Base-by-base conservation (phyloP, 371 early-diverging fungal genomes). In the Dentiscutata heterogama region DNA sequence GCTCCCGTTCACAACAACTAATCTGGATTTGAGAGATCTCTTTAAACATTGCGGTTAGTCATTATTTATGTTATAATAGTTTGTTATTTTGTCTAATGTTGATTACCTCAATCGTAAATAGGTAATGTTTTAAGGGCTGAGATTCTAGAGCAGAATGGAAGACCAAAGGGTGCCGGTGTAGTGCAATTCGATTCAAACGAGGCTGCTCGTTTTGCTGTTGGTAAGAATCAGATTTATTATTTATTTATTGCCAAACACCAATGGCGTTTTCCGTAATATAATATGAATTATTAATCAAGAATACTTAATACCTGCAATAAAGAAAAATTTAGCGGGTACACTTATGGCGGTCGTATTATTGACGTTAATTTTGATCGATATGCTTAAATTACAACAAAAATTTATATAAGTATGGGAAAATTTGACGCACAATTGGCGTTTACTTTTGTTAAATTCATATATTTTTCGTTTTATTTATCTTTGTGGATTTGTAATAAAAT, bases 1-100 rank as follows among this genome's bases (percentile, higher is more conserved):
- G 93, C 75, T 93, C 39, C 93, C 92, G 2, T 91, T 88, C 42
- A 89, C 92, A 11, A 93, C 93, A 14, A 93, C 93, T 6, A 88
- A 90, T 85, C 89, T 92, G 74, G 93, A 93, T 78, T 82, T 93
- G 65, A 92, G 89, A 80, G 93, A 93, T 61, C 79, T 93, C n/a
- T 93, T 93, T 83, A 87, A 90, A 74, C 90, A 90, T 68, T 87
- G 93, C 85, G 79, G 93, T 86, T 70, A 88, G 84, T 82, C 54
- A 20, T 71, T 13, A 7, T 46, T 71, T 22, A 39, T 46, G 35
- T 8, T 22, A 29, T 14, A 50, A 42, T 46, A 35, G 68, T 27
- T n/a, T 64, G n/a, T n/a, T 18, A 63, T 65, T n/a, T 50, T 82
- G 14, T 11, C 46, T 46, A 46, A 46, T 46, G 46, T 46, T 46